phyloP scores from a whole-genome alignment of 306 rosid genomes.

The Dryas alaskensis region DNA sequence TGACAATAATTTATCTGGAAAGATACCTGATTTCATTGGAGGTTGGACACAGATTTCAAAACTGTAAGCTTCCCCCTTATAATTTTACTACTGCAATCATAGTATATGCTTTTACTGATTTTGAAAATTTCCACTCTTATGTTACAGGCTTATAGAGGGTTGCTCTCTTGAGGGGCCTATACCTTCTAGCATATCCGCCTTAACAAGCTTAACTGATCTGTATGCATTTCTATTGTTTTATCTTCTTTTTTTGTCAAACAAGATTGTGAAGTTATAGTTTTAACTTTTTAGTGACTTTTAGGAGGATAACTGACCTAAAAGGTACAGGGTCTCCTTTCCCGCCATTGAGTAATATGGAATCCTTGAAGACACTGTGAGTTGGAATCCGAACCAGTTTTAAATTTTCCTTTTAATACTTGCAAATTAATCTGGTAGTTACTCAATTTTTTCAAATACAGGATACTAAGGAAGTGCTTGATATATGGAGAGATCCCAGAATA shows the following conservation, averaged over 20 bases:
- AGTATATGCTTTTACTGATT: conserved; percentile 4
- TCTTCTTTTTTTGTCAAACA: conserved; percentile 12
- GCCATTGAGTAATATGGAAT: conserved; percentile 50
- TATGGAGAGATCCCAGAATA: conserved; percentile 59
- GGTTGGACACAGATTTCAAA: conserved; percentile 60
- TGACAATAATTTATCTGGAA: conserved; percentile 73
- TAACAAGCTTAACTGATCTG: conserved; percentile 71
- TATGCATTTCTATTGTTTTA: conserved; percentile 38
- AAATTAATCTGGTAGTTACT: conserved; percentile 8
- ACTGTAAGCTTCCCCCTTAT: conserved; percentile 53
- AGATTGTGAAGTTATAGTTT: conserved; percentile 28
- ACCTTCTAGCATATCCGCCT: conserved; percentile 66
- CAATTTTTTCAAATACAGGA: conserved; percentile 40
- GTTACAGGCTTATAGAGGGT: conserved; percentile 73
- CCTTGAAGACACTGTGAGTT: conserved; percentile 78
- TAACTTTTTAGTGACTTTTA: conserved; percentile 31
- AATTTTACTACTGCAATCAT: conserved; percentile 23
- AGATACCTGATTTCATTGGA: conserved; percentile 74
- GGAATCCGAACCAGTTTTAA: conserved; percentile 21
- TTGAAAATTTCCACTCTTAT: conserved; percentile 4
- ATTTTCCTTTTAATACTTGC: conserved; percentile 26
- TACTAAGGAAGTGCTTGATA: conserved; percentile 65
- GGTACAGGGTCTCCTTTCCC: conserved; percentile 62
- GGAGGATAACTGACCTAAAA: conserved; percentile 87
- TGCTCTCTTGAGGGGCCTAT: conserved; percentile 84